These are phyloP conservation scores for Epichloe sp. DNA, from an alignment of 2,329 filamentous ascomycete species.

Conservation along the genomic window DNA sequence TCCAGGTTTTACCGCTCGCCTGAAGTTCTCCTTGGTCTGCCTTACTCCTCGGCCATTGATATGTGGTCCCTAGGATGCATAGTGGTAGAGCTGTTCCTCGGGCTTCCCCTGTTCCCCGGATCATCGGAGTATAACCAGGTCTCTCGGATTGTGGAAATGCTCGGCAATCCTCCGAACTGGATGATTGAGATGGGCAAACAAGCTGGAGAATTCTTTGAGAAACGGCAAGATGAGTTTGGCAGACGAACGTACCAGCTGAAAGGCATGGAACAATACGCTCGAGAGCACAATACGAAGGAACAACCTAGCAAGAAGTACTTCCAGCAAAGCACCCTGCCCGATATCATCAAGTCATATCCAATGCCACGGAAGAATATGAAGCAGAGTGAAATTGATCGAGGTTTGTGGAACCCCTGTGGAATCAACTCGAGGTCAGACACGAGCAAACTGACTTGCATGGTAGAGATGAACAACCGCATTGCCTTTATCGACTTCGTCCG, in stretches of 20 bases:
- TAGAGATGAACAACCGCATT: constrained; percentile 96
- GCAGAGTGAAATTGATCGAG: constrained; percentile 87
- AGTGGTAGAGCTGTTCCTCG: constrained; percentile 92
- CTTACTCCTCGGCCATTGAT: constrained; percentile 96
- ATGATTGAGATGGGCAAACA: constrained; percentile 99
- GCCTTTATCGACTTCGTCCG: constrained; percentile 98
- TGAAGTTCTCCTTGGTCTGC: constrained; percentile 86
- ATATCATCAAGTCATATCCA: constrained; percentile 94
- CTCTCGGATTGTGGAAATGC: constrained; percentile 93
- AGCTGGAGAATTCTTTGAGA: constrained; percentile 94
- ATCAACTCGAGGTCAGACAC: no score
- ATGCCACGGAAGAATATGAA: constrained; percentile 99
- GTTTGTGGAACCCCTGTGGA: constrained; percentile 29
- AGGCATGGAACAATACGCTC: constrained; percentile 93
- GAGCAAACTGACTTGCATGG: constrained; percentile 4
- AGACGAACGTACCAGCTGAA: constrained; percentile 85
- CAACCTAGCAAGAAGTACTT: constrained; percentile 99
- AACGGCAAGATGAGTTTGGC: constrained; percentile 79
- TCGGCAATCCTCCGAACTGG: constrained; percentile 92
- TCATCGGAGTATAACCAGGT: constrained; percentile 99
- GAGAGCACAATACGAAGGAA: constrained; percentile 92
- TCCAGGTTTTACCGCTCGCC: constrained; percentile 96
- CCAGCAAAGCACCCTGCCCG: constrained; percentile 80
- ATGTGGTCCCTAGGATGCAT: constrained; percentile 99
- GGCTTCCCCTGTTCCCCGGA: constrained; percentile 85